Evolutionary conservation across 768 basidiomycete genomes (phyloP).

Genomic region (Leccinum subgranulosum): DNA sequence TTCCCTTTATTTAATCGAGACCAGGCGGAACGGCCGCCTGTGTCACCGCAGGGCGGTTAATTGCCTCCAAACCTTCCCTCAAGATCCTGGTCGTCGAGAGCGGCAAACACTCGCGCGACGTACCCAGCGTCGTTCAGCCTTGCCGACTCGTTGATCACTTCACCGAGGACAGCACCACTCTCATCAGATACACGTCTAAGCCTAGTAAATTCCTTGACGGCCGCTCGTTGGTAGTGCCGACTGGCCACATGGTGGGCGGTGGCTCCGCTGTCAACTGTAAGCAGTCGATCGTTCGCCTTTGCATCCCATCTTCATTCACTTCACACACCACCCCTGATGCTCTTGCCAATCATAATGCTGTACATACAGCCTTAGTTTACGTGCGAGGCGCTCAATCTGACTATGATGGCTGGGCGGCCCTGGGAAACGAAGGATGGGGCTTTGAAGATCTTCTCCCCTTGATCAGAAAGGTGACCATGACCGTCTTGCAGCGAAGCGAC

Average conservation of each 20-base stretch:
- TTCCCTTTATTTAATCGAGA: not conserved
- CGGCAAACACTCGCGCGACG: not conserved
- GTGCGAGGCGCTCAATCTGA: constrained; percentile 59
- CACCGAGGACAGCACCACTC: constrained; percentile 35
- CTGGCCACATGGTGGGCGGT: constrained; percentile 55
- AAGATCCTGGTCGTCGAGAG: not conserved
- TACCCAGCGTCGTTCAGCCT: not conserved
- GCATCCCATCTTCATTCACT: not conserved
- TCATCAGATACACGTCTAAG: constrained; percentile 39
- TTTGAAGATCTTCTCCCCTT: constrained; percentile 55
- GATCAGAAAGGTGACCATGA: constrained; percentile 47
- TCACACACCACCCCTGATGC: not conserved
- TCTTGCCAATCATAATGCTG: not conserved
- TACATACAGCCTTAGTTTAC: constrained; percentile 43
- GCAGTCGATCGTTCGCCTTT: constrained; percentile 6
- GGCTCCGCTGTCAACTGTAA: constrained; percentile 61
- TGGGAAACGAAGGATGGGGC: constrained; percentile 60
- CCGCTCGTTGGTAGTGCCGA: constrained; percentile 41
- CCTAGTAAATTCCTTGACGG: constrained; percentile 43
- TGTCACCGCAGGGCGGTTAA: not conserved
- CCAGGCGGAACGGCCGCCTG: not conserved
- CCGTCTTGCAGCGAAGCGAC: not conserved
- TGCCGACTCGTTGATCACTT: not conserved
- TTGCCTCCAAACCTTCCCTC: not conserved
- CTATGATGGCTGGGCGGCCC: constrained; percentile 55